These are phyloP conservation scores for Sodiomyces alkalinus DNA, from an alignment of 2,329 filamentous ascomycete genomes.

Conservation along the genomic window DNA sequence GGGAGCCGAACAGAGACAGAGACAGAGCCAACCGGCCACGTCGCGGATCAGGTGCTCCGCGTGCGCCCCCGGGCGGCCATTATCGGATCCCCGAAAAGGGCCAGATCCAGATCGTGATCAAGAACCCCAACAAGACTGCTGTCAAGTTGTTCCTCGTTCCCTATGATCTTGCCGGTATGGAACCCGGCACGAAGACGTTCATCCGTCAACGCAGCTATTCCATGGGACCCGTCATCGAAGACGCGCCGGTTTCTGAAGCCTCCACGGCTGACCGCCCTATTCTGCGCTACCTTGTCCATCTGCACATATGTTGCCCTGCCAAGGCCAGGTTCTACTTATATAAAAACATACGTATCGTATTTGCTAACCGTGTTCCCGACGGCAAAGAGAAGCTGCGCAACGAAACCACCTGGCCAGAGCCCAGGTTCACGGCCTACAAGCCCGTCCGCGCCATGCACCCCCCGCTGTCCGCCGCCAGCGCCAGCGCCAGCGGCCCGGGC, in stretches of 20 bases:
- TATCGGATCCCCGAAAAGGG: slow-evolving; percentile 91
- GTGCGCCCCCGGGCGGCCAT: slow-evolving; percentile 66
- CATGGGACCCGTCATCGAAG: slow-evolving; percentile 68
- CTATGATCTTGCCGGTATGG: slow-evolving; percentile 86
- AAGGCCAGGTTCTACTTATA: slow-evolving; percentile 80
- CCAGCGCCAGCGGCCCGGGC: slow-evolving; percentile 22
- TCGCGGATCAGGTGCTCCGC: slow-evolving; percentile 24
- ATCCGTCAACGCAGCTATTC: slow-evolving; percentile 90
- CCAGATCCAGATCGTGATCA: slow-evolving; percentile 91
- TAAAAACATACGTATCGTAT: slow-evolving; percentile 84
- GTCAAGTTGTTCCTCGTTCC: slow-evolving; percentile 92
- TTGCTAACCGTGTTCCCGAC: slow-evolving; percentile 90
- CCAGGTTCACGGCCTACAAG: slow-evolving; percentile 74
- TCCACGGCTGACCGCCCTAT: slow-evolving; percentile 43
- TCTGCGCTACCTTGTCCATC: slow-evolving; percentile 76
- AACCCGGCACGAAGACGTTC: slow-evolving; percentile 87
- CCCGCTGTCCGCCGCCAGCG: slow-evolving; percentile 18
- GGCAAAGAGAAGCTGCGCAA: slow-evolving; percentile 86
- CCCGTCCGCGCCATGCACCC: slow-evolving; percentile 37
- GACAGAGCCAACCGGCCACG: slow-evolving; percentile 14
- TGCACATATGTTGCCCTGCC: slow-evolving; percentile 82
- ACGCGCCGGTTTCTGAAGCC: slow-evolving; percentile 22
- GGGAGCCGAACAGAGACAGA: slow-evolving; percentile 16
- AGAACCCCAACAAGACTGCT: slow-evolving; percentile 96
- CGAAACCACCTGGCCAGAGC: slow-evolving; percentile 79